Evolutionary conservation across 306 rosid genomes (phyloP), one percentile per base, ranked within the genome.

Genomic region (Vicia sativa): DNA sequence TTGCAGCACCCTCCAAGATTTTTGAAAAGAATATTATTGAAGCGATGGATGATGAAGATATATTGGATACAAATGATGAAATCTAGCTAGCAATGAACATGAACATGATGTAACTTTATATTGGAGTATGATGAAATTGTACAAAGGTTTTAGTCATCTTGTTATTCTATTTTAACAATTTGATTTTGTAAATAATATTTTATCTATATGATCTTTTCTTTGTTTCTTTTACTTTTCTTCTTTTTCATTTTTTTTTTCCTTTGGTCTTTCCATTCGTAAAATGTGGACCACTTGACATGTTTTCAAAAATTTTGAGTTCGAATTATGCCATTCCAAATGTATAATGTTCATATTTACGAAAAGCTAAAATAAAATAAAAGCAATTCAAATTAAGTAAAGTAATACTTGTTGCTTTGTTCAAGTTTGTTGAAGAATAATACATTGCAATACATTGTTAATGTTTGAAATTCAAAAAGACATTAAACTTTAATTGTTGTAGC

Each of bases 1-100:
- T 87, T 48, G 92, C 97, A 50, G 83, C 75, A 74, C 87, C 89
- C 7, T 67, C 82, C 11, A 72, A 65, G 74, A 43, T 78, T n/a
- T n/a, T 83, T 15, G 70, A 64, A 28, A 68, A 56, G 42, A 49
- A 12, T 71, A 4, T 9, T 35, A 15, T 31, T 34, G 29, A 70
- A 56, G 70, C 14, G 18, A 60, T 72, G 23, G 6, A 26, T 61
- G 73, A 16, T 41, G 38, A 29, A n/a, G 76, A 68, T 58, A 54
- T 54, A 12, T 15, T 46, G 10, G 44, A 16, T 60, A 65, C 48
- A 46, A 57, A 37, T 1, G 23, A 21, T 21, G 23, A 21, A 2
- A 21, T 1, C 14, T 14, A 45, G 44, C 9, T 54, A 25, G 37
- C 37, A 29, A 67, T 62, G 2, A 16, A 55, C 37, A 55, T 26